Conservation (phyloP, 1,139 yeast genomes). For the Blastobotrys ciferrii region DNA sequence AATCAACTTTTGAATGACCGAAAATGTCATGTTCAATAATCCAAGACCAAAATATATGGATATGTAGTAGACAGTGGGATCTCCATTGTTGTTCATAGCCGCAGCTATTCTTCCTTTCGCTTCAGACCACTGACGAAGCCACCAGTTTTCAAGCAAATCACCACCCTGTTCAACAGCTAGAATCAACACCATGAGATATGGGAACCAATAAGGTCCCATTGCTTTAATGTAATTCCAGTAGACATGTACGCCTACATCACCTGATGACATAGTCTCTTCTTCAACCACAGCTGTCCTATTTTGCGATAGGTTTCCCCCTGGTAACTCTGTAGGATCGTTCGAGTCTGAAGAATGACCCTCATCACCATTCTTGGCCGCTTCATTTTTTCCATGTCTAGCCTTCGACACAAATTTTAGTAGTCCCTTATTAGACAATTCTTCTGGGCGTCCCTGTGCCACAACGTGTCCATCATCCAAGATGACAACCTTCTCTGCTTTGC, state of each 20-base stretch:
- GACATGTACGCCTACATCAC: constrained; percentile 70
- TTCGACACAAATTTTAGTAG: constrained; percentile 27
- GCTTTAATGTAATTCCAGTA: constrained; percentile 64
- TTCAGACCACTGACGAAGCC: constrained; percentile 79
- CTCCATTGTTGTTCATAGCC: constrained; percentile 1
- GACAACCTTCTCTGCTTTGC: constrained; percentile 75
- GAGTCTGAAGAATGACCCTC: constrained; percentile 25
- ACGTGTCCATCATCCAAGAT: constrained; percentile 83
- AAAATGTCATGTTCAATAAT: constrained; percentile 52
- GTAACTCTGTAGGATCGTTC: constrained; percentile 15
- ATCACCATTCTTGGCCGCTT: constrained; percentile 27
- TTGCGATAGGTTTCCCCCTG: constrained; percentile 11
- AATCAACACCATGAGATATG: constrained; percentile 47
- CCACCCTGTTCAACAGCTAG: constrained; percentile 57
- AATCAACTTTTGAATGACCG: constrained; percentile 57
- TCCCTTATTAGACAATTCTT: constrained; percentile 67
- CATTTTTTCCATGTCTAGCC: constrained; percentile 29
- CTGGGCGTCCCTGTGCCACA: constrained; percentile 78
- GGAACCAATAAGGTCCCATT: constrained; percentile 58
- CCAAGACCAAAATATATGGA: constrained; percentile 70
- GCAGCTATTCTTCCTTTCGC: background rate
- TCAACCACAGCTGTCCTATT: constrained; percentile 48
- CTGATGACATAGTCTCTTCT: constrained; percentile 82
- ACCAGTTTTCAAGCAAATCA: constrained; percentile 70
- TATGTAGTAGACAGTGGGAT: constrained; percentile 60